Conservation (phyloP, 2,329 filamentous ascomycete species). For the Cadophora sp. region DNA sequence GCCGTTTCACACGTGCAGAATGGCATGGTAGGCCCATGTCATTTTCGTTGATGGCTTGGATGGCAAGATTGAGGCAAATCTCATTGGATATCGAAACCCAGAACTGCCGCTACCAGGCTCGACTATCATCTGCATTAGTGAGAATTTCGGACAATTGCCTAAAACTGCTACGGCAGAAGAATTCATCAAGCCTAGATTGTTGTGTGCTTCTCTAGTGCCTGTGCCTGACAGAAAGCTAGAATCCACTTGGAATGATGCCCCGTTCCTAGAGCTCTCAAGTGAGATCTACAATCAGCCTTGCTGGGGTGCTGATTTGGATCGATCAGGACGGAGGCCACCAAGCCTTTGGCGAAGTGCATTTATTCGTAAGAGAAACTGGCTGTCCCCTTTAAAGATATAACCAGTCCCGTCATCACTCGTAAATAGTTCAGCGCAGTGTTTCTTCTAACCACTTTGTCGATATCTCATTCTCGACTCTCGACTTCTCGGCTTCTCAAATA, state of each 20-base stretch:
- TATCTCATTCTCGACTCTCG: neutral
- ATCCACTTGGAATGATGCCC: conserved; percentile 5
- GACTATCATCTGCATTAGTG: conserved; percentile 8
- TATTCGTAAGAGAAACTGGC: conserved; percentile 1
- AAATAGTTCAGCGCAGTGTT: neutral
- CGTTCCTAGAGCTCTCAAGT: neutral
- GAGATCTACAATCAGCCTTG: conserved; percentile 12
- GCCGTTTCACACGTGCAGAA: conserved; percentile 16
- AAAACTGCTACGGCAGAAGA: conserved; percentile 1
- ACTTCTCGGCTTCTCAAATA: neutral
- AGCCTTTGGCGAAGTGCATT: conserved; percentile 5
- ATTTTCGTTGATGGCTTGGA: neutral
- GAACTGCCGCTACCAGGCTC: neutral
- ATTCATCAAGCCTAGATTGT: neutral
- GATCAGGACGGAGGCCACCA: neutral
- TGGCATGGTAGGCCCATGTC: neutral
- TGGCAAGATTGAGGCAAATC: neutral
- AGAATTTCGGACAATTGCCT: conserved; percentile 3
- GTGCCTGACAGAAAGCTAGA: conserved; percentile 9
- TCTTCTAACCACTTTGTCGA: neutral
- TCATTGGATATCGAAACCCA: conserved; percentile 2
- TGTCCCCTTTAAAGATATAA: neutral
- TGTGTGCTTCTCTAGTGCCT: neutral
- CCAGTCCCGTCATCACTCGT: neutral
- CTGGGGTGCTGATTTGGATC: neutral